phyloP scores from a whole-genome alignment of 78 protist species.

The Guillardia theta region DNA sequence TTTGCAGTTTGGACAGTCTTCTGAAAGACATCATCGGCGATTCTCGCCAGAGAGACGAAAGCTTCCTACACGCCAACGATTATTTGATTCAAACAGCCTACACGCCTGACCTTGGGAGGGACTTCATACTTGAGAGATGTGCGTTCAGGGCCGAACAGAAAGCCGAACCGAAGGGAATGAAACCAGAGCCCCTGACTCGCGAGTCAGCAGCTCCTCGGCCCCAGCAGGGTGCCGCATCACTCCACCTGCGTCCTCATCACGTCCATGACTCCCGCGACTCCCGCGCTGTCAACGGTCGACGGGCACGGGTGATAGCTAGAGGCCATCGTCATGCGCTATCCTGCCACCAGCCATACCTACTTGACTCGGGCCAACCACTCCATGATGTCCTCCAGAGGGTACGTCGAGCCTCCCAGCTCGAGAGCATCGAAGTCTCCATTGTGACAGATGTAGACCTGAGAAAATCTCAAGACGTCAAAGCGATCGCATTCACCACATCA shows the following conservation, averaged over 20 bases:
- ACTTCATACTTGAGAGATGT: background rate
- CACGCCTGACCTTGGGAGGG: no score
- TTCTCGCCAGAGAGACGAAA: background rate
- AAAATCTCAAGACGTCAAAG: no score
- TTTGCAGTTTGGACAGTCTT: no score
- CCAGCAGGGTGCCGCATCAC: no score
- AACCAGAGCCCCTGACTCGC: background rate
- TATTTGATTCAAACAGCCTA: no score
- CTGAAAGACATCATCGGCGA: background rate
- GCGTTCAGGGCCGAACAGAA: background rate
- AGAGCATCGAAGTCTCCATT: constrained; percentile 40
- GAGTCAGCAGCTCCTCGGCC: no score
- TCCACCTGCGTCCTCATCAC: no score
- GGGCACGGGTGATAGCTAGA: no score
- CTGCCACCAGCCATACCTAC: no score
- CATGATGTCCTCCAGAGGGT: background rate
- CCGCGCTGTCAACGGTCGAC: background rate
- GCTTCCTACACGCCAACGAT: no score
- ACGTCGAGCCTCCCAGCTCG: background rate
- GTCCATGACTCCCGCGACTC: constrained; percentile 21
- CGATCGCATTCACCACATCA: no score
- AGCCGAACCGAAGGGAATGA: background rate
- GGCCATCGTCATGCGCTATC: no score
- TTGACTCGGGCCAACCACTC: background rate
- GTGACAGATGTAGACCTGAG: constrained; percentile 31